phyloP scores from a whole-genome alignment of 805 yeast species.

The Kluyveromyces wickerhamii region DNA sequence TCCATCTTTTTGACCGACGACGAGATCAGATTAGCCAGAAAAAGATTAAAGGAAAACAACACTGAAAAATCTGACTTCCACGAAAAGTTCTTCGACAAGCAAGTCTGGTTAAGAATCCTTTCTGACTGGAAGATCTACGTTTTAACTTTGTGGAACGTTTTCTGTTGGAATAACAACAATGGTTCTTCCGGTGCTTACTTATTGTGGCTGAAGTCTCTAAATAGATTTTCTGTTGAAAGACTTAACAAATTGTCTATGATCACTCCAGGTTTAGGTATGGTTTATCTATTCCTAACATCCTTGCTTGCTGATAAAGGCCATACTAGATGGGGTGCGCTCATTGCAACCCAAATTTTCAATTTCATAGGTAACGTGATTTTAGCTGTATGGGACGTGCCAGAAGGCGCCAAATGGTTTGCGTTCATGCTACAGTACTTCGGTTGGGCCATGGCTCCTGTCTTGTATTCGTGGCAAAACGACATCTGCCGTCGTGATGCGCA shows the following conservation, averaged over 20 bases:
- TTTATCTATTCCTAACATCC: slow-evolving; percentile 25
- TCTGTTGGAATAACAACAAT: slow-evolving; percentile 52
- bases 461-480: slow-evolving; percentile 53
- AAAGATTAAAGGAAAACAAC: slow-evolving; percentile 32
- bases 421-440: slow-evolving; percentile 49
- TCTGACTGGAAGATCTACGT: slow-evolving; percentile 53
- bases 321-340: slow-evolving; percentile 47
- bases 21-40: slow-evolving; percentile 46
- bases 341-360: slow-evolving; percentile 45
- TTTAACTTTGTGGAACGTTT: slow-evolving; percentile 42
- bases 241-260: slow-evolving; percentile 43
- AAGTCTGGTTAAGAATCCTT: slow-evolving; percentile 46
- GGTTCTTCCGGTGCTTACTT: slow-evolving; percentile 45
- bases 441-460: slow-evolving; percentile 53
- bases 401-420: slow-evolving; percentile 53
- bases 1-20: slow-evolving; percentile 47
- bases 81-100: slow-evolving; percentile 32
- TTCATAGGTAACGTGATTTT: slow-evolving; percentile 43
- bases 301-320: slow-evolving; percentile 42
- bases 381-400: slow-evolving; percentile 49
- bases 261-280: slow-evolving; percentile 48
- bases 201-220: slow-evolving; percentile 50
- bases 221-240: slow-evolving; percentile 35
- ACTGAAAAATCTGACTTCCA: slow-evolving; percentile 24
- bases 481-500: slow-evolving; percentile 47